Percentiles rank a stretch among this genome's conserved stretches.
phyloP scores from a whole-genome alignment of 148 eudicot species.

The Agrostemma githago region DNA sequence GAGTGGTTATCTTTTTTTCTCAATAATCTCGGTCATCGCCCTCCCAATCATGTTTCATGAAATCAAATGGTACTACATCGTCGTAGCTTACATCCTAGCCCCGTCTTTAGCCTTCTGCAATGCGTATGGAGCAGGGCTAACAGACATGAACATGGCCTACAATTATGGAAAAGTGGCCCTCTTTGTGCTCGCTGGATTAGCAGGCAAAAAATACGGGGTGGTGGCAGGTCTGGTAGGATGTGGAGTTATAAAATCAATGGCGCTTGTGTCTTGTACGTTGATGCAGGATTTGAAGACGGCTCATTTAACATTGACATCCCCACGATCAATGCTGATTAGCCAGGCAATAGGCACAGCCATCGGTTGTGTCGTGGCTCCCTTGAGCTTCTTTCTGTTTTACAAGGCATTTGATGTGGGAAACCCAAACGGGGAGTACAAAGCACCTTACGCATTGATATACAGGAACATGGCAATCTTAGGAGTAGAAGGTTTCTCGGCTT shows the following conservation, averaged over 20 bases:
- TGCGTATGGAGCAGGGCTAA: constrained; percentile 71
- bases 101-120: constrained; percentile 68
- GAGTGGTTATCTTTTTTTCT: constrained; percentile 45
- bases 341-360: constrained; percentile 63
- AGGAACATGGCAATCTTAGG: constrained; percentile 75
- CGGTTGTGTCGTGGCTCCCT: constrained; percentile 61
- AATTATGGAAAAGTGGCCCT: constrained; percentile 75
- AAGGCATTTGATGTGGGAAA: constrained; percentile 63
- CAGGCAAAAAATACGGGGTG: constrained; percentile 49
- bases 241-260: constrained; percentile 62
- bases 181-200: constrained; percentile 47
- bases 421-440: constrained; percentile 56
- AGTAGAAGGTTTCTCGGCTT: constrained; percentile 59
- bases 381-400: constrained; percentile 55
- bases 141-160: constrained; percentile 79
- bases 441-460: constrained; percentile 61
- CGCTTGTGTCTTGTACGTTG: constrained; percentile 45
- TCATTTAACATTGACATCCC: constrained; percentile 63
- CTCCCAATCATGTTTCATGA: constrained; percentile 59
- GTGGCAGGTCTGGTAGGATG: constrained; percentile 73
- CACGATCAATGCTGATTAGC: constrained; percentile 66
- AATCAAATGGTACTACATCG: constrained; percentile 57
- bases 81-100: constrained; percentile 51
- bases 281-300: constrained; percentile 77
- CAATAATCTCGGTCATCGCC: constrained; percentile 41